Evolutionary conservation across 2,329 filamentous ascomycete genomes (phyloP).

Genomic region (Chrysoporthe austroafricana): DNA sequence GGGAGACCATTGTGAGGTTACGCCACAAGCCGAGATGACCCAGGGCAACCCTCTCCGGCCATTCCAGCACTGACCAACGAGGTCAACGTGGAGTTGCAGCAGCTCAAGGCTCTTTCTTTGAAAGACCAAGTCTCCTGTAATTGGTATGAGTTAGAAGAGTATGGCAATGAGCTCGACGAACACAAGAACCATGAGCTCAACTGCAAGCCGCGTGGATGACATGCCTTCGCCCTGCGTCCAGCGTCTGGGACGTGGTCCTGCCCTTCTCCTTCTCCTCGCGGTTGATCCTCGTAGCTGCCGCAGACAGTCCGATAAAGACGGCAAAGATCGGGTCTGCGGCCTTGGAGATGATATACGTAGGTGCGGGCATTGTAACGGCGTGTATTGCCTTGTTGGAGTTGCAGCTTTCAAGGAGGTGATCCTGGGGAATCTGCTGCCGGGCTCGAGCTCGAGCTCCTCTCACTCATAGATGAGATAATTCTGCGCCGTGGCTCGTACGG

Average conservation of each 20-base stretch:
- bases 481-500: too few species aligned
- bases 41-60: not conserved
- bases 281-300: constrained; percentile 60
- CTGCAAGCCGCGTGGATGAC: constrained; percentile 8
- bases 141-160: constrained; percentile 15
- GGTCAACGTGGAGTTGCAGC: not conserved
- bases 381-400: not conserved
- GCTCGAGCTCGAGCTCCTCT: not conserved
- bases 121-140: constrained; percentile 34
- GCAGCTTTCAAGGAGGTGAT: not conserved
- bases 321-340: constrained; percentile 63
- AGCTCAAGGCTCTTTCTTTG: constrained; percentile 14
- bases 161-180: not conserved
- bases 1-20: not conserved
- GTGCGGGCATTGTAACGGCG: constrained; percentile 50
- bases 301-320: constrained; percentile 58
- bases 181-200: not conserved
- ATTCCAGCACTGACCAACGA: not conserved
- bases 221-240: constrained; percentile 53
- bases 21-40: not conserved
- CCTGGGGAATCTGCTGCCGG: not conserved
- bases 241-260: constrained; percentile 53
- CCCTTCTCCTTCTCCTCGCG: constrained; percentile 64
- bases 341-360: constrained; percentile 64
- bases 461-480: not conserved